Conservation (phyloP, 1,284 basidiomycete species). For the Paramarasmius palmivorus region DNA sequence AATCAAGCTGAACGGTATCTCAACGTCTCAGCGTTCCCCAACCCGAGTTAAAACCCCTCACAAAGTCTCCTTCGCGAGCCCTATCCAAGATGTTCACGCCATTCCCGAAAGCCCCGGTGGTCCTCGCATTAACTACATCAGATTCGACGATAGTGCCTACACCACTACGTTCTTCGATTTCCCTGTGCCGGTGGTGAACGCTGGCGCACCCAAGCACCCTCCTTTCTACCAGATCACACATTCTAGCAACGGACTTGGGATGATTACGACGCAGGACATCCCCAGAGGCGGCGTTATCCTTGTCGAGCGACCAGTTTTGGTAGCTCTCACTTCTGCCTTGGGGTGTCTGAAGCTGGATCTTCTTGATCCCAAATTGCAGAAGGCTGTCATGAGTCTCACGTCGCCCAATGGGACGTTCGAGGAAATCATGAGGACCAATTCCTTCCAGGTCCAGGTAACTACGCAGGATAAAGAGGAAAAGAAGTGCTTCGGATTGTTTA, state of each 20-base stretch:
- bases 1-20: background rate
- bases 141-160: too few relatives aligned
- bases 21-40: background rate
- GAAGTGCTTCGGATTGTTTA: constrained; percentile 34
- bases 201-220: too few relatives aligned
- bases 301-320: constrained; percentile 36
- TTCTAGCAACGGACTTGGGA: constrained; percentile 19
- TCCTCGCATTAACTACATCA: too few relatives aligned
- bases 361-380: constrained; percentile 4
- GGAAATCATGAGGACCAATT: constrained; percentile 35
- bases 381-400: constrained; percentile 24
- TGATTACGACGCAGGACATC: constrained; percentile 33
- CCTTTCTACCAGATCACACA: too few relatives aligned
- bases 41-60: background rate
- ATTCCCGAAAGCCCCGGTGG: too few relatives aligned
- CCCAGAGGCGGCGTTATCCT: constrained; percentile 30
- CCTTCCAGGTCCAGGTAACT: constrained; percentile 33
- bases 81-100: too few relatives aligned
- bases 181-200: too few relatives aligned
- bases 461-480: constrained; percentile 21
- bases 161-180: too few relatives aligned
- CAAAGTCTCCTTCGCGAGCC: too few relatives aligned
- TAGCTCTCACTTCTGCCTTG: constrained; percentile 26
- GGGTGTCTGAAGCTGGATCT: background rate
- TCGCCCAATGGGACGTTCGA: constrained; percentile 20